A percentile compares a stretch with the other conserved stretches of the same genome.
Conservation (phyloP, 352 stramenopile species). For the Blastocystis sp. region DNA sequence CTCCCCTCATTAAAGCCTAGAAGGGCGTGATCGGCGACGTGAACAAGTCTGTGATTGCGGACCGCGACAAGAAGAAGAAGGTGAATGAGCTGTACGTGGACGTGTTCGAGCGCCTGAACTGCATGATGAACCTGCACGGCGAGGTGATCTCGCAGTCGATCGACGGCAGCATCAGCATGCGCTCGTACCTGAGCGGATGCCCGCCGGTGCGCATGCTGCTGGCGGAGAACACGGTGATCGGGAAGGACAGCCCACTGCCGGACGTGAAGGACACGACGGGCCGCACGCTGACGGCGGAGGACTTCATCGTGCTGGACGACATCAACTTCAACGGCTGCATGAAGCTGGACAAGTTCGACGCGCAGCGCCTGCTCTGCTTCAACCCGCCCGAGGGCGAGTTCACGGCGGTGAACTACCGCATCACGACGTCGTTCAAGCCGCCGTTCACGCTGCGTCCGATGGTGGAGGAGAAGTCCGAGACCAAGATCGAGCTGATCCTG, state of each 20-base stretch:
- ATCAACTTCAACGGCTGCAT: constrained; percentile 98
- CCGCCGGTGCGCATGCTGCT: constrained; percentile 89
- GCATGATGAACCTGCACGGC: constrained; percentile 91
- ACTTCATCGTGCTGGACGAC: constrained; percentile 89
- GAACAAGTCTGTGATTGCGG: constrained; percentile 70
- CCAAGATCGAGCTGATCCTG: constrained; percentile 73
- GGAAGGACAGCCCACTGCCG: background rate
- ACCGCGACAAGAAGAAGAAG: constrained; percentile 73
- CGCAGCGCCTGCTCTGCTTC: constrained; percentile 82
- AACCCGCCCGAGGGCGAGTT: constrained; percentile 85
- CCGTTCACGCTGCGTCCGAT: constrained; percentile 95
- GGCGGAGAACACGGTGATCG: constrained; percentile 92
- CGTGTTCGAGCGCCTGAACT: constrained; percentile 93
- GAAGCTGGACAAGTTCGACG: constrained; percentile 89
- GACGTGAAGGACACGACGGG: constrained; percentile 26
- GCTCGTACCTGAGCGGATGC: constrained; percentile 95
- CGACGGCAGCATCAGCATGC: constrained; percentile 91
- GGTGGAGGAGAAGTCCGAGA: constrained; percentile 87
- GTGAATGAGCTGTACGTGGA: constrained; percentile 99
- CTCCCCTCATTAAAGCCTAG: background rate
- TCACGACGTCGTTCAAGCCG: constrained; percentile 90
- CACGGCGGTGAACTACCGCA: constrained; percentile 93
- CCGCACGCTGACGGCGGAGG: constrained; percentile 76
- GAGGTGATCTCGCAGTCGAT: constrained; percentile 95
- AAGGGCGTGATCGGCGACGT: constrained; percentile 66